Evolutionary conservation across 345 rosid genomes (phyloP).

Genomic region (Trapa bicornis): DNA sequence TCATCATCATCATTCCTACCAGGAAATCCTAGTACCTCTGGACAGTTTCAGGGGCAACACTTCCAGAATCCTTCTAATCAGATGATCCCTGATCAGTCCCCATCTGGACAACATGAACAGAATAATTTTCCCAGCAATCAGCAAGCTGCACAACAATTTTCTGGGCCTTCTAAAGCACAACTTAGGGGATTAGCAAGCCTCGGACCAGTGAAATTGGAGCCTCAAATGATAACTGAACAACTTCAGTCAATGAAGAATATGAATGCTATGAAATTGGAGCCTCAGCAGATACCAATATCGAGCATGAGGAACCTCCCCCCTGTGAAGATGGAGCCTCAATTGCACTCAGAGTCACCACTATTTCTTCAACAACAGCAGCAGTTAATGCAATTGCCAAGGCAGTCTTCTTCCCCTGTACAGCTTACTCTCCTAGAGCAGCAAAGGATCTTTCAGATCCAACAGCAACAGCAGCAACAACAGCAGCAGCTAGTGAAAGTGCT

Average conservation of each 20-base stretch:
- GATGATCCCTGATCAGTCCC: constrained; percentile 58
- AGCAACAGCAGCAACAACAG: constrained; percentile 7
- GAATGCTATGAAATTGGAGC: constrained; percentile 26
- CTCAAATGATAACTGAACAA: constrained; percentile 26
- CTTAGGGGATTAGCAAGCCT: constrained; percentile 24
- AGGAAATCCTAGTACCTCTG: constrained; percentile 49
- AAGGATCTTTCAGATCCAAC: constrained; percentile 35
- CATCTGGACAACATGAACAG: constrained; percentile 48
- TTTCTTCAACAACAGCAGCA: constrained; percentile 76
- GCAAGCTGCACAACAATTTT: constrained; percentile 55
- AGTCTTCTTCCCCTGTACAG: constrained; percentile 53
- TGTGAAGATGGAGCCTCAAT: constrained; percentile 28
- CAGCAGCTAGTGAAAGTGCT: constrained; percentile 75
- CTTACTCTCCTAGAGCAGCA: constrained; percentile 55
- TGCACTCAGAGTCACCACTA: constrained; percentile 60
- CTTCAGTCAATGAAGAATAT: constrained; percentile 23
- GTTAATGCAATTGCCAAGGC: constrained; percentile 73
- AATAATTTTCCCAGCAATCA: constrained; percentile 67
- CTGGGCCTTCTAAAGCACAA: constrained; percentile 32
- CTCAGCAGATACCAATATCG: constrained; percentile 19
- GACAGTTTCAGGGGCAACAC: constrained; percentile 74
- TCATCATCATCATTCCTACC: constrained; percentile 35
- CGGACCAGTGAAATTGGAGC: constrained; percentile 30
- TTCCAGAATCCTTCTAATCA: constrained; percentile 50
- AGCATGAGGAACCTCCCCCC: constrained; percentile 19